These are phyloP conservation scores for Penicillium sp. DNA, from an alignment of 2,329 filamentous ascomycete species.

Conservation along the genomic window DNA sequence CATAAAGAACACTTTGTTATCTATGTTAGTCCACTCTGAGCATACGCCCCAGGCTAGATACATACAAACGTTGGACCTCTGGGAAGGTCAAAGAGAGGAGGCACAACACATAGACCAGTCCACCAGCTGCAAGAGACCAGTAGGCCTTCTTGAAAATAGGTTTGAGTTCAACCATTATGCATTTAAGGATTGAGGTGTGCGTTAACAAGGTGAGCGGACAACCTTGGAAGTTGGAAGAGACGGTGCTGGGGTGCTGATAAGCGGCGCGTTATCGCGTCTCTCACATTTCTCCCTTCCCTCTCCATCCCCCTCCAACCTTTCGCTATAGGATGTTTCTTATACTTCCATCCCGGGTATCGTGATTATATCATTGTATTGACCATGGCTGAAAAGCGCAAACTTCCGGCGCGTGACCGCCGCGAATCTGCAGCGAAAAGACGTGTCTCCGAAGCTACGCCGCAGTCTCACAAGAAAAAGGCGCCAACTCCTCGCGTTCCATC, in stretches of 20 bases:
- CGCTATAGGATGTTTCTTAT: background rate
- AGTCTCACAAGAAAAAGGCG: constrained; percentile 36
- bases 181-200: background rate
- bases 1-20: constrained; percentile 68
- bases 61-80: constrained; percentile 76
- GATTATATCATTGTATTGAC: background rate
- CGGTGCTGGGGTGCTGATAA: constrained; percentile 13
- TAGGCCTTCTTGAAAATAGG: constrained; percentile 53
- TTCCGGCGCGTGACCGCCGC: constrained; percentile 44
- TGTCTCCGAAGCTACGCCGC: constrained; percentile 39
- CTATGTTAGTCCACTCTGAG: constrained; percentile 2
- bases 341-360: background rate
- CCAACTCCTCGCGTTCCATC: constrained; percentile 31
- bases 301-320: constrained; percentile 1
- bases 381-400: constrained; percentile 46
- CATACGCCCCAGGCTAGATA: constrained; percentile 3
- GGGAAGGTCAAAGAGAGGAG: constrained; percentile 66
- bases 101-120: constrained; percentile 65
- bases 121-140: constrained; percentile 56
- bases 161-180: constrained; percentile 39
- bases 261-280: constrained; percentile 18
- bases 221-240: background rate
- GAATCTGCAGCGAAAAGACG: constrained; percentile 45
- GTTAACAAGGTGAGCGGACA: constrained; percentile 10
- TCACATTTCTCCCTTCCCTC: constrained; percentile 19